These are phyloP conservation scores for Thraustotheca clavata DNA, from an alignment of 352 stramenopile species.

Conservation along the genomic window DNA sequence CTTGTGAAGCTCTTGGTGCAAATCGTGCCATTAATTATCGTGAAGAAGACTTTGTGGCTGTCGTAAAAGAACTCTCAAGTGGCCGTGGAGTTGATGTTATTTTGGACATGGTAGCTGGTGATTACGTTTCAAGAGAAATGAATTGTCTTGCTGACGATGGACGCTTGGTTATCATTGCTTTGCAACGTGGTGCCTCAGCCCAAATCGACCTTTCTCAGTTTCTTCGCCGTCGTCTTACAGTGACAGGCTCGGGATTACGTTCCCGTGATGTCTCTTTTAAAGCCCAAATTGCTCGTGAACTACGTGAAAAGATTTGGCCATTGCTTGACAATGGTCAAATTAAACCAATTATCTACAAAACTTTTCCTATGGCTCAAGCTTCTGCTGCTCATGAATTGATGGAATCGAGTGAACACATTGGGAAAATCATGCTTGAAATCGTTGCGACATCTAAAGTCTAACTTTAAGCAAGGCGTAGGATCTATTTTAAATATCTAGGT, in stretches of 20 bases:
- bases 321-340: constrained; percentile 22
- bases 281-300: constrained; percentile 20
- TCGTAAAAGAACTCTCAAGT: constrained; percentile 16
- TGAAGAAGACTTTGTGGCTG: constrained; percentile 25
- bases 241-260: constrained; percentile 32
- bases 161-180: constrained; percentile 31
- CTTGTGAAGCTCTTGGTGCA: constrained; percentile 10
- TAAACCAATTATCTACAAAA: constrained; percentile 23
- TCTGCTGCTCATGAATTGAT: constrained; percentile 23
- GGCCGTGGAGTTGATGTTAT: constrained; percentile 28
- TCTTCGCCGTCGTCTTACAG: constrained; percentile 28
- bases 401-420: constrained; percentile 26
- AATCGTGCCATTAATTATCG: constrained; percentile 23
- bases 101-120: constrained; percentile 33
- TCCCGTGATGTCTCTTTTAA: constrained; percentile 25
- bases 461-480: too few species aligned
- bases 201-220: constrained; percentile 26
- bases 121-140: constrained; percentile 30
- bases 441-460: too few species aligned
- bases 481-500: too few species aligned
- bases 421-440: constrained; percentile 25
- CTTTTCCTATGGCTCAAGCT: constrained; percentile 23
- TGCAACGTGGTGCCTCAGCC: constrained; percentile 21
- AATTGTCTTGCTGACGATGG: constrained; percentile 27
- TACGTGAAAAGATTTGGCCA: constrained; percentile 23